Conservation (phyloP, 495 filamentous ascomycete species). For the Arthonia radiata region DNA sequence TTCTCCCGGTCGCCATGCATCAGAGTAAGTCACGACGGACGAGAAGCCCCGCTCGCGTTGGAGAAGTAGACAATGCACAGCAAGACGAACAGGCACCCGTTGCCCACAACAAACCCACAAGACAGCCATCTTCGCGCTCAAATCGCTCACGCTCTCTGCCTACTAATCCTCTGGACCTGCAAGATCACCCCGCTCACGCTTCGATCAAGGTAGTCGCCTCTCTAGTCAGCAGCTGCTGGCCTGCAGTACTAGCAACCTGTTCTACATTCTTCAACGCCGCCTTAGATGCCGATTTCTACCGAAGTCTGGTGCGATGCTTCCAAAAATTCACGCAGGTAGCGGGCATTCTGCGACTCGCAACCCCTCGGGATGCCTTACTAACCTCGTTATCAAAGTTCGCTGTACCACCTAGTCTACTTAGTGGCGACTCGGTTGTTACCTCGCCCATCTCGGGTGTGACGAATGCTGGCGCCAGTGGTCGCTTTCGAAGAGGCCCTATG, state of each 20-base stretch:
- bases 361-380: conserved; percentile 79
- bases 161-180: conserved; percentile 52
- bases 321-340: conserved; percentile 93
- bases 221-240: conserved; percentile 84
- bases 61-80: no score
- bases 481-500: no score
- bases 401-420: conserved; percentile 58
- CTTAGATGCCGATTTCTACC: conserved; percentile 84
- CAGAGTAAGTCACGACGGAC: no score
- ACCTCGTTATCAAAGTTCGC: conserved; percentile 84
- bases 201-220: conserved; percentile 52
- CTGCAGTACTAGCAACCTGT: conserved; percentile 74
- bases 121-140: no score
- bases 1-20: conserved; percentile 68
- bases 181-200: conserved; percentile 40
- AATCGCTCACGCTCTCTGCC: no score
- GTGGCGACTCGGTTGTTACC: no score
- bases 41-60: no score
- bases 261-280: conserved; percentile 86
- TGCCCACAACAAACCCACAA: no score
- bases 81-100: no score
- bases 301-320: conserved; percentile 74
- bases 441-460: conserved; percentile 9
- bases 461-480: background rate
- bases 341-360: conserved; percentile 57